Conservation (phyloP, 108 stramenopile species). For the Stephanodiscus triporus region DNA sequence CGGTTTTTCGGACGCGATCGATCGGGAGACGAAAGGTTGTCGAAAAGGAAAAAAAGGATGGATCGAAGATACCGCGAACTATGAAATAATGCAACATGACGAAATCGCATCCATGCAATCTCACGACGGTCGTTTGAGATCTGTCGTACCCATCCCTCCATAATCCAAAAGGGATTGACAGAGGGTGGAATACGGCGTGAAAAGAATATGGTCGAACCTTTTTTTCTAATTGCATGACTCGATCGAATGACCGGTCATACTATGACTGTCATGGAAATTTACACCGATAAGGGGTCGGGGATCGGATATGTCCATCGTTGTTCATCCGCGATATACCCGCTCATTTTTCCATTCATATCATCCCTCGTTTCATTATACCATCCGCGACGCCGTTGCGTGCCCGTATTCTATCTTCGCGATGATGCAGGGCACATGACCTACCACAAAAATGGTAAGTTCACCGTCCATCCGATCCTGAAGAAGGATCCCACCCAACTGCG, state of each 20-base stretch:
- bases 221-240: conserved; percentile 17
- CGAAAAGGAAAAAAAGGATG: too few relatives aligned
- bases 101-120: conserved; percentile 35
- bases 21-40: too few relatives aligned
- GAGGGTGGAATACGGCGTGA: conserved; percentile 4
- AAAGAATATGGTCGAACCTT: conserved; percentile 28
- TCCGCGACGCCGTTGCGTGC: background rate
- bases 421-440: conserved; percentile 76
- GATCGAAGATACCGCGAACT: too few relatives aligned
- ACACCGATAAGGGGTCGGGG: background rate
- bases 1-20: background rate
- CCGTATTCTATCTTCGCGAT: background rate
- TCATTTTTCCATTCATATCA: background rate
- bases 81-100: conserved; percentile 22
- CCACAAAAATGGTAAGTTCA: conserved; percentile 66
- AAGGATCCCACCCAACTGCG: conserved; percentile 68
- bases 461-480: conserved; percentile 65
- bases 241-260: background rate
- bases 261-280: too few relatives aligned
- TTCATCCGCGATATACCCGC: background rate
- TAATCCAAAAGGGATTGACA: conserved; percentile 21
- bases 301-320: background rate
- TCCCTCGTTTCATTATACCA: background rate
- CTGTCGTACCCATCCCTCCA: conserved; percentile 2
- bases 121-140: conserved; percentile 46